Evolutionary conservation across 441 rosid genomes (phyloP).

Genomic region (Pelargonium exstipulatum): DNA sequence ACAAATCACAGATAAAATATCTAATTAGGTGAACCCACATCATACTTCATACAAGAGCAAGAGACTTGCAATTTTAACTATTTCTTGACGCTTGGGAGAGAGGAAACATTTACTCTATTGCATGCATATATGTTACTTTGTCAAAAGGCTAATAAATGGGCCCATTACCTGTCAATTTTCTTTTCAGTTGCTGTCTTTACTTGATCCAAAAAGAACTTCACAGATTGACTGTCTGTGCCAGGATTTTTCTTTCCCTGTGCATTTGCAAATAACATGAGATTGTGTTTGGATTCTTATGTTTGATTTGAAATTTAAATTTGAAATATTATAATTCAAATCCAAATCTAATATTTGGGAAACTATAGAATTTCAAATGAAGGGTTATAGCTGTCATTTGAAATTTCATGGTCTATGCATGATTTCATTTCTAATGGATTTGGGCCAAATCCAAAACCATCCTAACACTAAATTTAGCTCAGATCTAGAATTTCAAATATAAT

Average conservation of each 20-base stretch:
- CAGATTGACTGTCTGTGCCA: slow-evolving; percentile 31
- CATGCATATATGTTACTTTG: not conserved
- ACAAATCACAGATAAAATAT: too few species aligned
- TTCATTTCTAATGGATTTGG: not conserved
- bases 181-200: slow-evolving; percentile 40
- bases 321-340: not conserved
- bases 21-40: not conserved
- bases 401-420: not conserved
- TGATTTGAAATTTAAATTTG: not conserved
- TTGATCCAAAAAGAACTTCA: slow-evolving; percentile 32
- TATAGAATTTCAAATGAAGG: not conserved
- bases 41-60: not conserved
- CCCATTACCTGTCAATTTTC: slow-evolving; percentile 42
- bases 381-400: not conserved
- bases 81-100: not conserved
- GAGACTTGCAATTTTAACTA: not conserved
- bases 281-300: not conserved
- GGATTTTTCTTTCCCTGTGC: slow-evolving; percentile 50
- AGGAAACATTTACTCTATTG: not conserved
- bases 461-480: too few species aligned
- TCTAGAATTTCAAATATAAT: too few species aligned
- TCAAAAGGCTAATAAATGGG: not conserved
- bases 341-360: not conserved
- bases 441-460: too few species aligned
- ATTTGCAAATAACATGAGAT: slow-evolving; percentile 12